Conservation (phyloP, 1,139 yeast genomes). For the Ogataea hybrid region DNA sequence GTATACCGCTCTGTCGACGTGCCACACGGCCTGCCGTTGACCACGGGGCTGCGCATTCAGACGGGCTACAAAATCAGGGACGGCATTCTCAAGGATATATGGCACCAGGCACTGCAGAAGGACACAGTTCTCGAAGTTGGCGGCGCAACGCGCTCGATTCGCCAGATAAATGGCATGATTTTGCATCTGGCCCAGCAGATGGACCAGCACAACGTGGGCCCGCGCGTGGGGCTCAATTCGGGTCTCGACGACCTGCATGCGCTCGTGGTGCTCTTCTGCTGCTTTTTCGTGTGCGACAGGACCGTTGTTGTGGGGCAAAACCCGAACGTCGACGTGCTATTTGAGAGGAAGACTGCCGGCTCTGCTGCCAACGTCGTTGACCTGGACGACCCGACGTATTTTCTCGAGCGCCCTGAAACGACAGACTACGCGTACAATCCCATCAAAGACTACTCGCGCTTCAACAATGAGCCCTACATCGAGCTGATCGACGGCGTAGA, state of each 20-base stretch:
- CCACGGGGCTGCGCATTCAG: slow-evolving; percentile 65
- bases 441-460: slow-evolving; percentile 16
- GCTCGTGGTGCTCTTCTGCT: slow-evolving; percentile 22
- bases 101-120: slow-evolving; percentile 41
- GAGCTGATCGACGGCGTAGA: slow-evolving; percentile 35
- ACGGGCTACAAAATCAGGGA: slow-evolving; percentile 62
- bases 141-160: slow-evolving; percentile 9
- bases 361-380: not conserved
- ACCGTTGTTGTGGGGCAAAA: slow-evolving; percentile 19
- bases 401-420: slow-evolving; percentile 1
- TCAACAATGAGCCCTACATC: slow-evolving; percentile 35
- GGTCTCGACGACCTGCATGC: slow-evolving; percentile 20
- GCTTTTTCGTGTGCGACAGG: slow-evolving; percentile 28
- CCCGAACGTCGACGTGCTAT: not conserved
- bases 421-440: slow-evolving; percentile 21
- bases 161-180: slow-evolving; percentile 23
- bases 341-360: not conserved
- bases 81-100: slow-evolving; percentile 67
- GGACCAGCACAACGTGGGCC: not conserved
- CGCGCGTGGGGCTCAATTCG: slow-evolving; percentile 26
- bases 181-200: slow-evolving; percentile 17
- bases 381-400: slow-evolving; percentile 7
- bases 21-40: slow-evolving; percentile 58
- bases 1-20: slow-evolving; percentile 62
- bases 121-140: slow-evolving; percentile 4